Evolutionary conservation across 2,329 filamentous ascomycete genomes (phyloP).

Genomic region (Dactylellina leptospora): DNA sequence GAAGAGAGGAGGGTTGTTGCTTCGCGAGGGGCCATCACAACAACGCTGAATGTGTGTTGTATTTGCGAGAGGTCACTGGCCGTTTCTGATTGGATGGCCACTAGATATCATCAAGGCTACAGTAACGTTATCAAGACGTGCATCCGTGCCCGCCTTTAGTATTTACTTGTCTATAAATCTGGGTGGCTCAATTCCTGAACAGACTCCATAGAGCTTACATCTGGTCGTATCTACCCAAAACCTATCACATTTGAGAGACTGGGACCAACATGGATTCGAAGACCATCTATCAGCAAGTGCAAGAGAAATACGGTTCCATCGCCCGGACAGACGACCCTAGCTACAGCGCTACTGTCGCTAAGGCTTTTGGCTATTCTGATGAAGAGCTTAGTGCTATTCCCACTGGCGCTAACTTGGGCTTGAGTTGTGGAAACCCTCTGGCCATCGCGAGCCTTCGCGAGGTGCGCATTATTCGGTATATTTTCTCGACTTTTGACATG

Average conservation of each 20-base stretch:
- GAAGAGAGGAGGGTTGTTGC: too few relatives aligned
- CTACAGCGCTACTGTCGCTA: slow-evolving; percentile 30
- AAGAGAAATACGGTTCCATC: slow-evolving; percentile 12
- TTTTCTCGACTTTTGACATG: neutral
- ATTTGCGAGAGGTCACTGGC: too few relatives aligned
- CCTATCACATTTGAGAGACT: neutral
- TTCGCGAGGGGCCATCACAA: too few relatives aligned
- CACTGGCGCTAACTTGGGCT: slow-evolving; percentile 52
- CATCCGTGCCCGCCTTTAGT: too few relatives aligned
- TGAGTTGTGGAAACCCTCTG: slow-evolving; percentile 56
- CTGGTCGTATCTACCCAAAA: too few relatives aligned
- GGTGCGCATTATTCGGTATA: slow-evolving; percentile 58
- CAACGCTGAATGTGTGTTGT: too few relatives aligned
- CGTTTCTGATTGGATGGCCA: too few relatives aligned
- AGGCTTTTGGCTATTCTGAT: slow-evolving; percentile 55
- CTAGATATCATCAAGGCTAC: too few relatives aligned
- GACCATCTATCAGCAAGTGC: slow-evolving; percentile 14
- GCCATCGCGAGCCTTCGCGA: slow-evolving; percentile 62
- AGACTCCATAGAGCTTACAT: too few relatives aligned
- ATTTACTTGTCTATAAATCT: too few relatives aligned
- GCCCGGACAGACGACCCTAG: slow-evolving; percentile 12
- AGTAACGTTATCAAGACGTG: too few relatives aligned
- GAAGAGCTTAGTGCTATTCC: slow-evolving; percentile 54
- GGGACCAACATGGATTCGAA: slow-evolving; percentile 7
- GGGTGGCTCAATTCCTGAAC: too few relatives aligned